phyloP scores from a whole-genome alignment of 257 asterid species.

The Primulina tabacum region DNA sequence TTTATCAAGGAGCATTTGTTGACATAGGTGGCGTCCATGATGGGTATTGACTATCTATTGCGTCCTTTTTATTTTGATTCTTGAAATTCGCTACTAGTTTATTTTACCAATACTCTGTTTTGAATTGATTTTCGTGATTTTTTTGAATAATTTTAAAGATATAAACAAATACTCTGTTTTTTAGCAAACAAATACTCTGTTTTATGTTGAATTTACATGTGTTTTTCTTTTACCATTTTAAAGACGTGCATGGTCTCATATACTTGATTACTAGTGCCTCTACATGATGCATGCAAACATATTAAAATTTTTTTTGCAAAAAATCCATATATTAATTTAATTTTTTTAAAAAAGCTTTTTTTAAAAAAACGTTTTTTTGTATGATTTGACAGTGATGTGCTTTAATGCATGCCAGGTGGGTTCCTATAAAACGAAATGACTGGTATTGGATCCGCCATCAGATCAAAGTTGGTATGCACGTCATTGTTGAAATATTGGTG shows the following conservation, averaged over 20 bases:
- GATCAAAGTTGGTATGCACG: conserved; percentile 92
- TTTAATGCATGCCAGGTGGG: conserved; percentile 63
- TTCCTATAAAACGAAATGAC: conserved; percentile 93
- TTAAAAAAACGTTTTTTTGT: no score
- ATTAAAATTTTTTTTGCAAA: no score
- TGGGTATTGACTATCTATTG: conserved; percentile 54
- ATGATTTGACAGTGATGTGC: conserved; percentile 12
- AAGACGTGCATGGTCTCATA: no score
- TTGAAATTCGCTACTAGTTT: conserved; percentile 3
- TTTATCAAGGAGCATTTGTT: conserved; percentile 97
- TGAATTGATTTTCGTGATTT: conserved; percentile 1
- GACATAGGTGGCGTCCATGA: conserved; percentile 96
- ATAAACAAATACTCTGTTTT: no score
- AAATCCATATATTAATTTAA: no score
- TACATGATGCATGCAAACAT: no score
- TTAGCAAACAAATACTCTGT: no score
- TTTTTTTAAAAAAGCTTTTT: no score
- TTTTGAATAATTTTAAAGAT: neutral
- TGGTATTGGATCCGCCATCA: conserved; percentile 99
- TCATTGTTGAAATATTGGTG: conserved; percentile 83
- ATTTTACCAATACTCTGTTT: neutral
- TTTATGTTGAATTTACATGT: no score
- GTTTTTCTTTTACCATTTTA: no score
- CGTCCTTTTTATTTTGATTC: conserved; percentile 6
- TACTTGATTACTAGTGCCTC: no score